These are phyloP conservation scores for Suhomyces kunorum DNA, from an alignment of 1,139 yeast genomes.

Conservation along the genomic window DNA sequence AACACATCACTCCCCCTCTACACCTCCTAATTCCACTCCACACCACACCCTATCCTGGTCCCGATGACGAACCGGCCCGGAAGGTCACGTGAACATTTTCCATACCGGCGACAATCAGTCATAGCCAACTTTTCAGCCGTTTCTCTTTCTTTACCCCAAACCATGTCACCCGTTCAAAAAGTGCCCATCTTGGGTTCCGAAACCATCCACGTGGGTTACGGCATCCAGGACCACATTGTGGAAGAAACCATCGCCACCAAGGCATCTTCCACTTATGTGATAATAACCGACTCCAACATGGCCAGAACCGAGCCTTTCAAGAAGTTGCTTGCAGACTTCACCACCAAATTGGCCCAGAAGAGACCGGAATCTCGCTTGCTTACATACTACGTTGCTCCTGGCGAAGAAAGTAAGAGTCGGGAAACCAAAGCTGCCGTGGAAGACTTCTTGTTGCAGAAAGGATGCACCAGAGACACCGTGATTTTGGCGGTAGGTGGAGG, in stretches of 20 bases:
- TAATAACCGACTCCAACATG: slow-evolving; percentile 85
- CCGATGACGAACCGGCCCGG: slow-evolving; percentile 1
- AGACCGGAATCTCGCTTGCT: slow-evolving; percentile 63
- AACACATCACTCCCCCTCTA: too few species aligned
- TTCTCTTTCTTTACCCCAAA: slow-evolving; percentile 2
- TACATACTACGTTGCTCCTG: slow-evolving; percentile 80
- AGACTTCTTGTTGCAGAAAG: slow-evolving; percentile 79
- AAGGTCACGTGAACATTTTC: slow-evolving; percentile 4
- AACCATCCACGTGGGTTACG: slow-evolving; percentile 88
- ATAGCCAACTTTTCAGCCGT: slow-evolving; percentile 11
- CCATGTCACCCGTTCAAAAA: slow-evolving; percentile 44
- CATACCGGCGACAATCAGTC: slow-evolving; percentile 7
- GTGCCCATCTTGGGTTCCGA: slow-evolving; percentile 80
- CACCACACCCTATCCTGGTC: neutral
- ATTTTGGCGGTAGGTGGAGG: slow-evolving; percentile 98
- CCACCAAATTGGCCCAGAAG: slow-evolving; percentile 26
- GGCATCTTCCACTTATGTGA: slow-evolving; percentile 87
- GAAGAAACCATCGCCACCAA: slow-evolving; percentile 60
- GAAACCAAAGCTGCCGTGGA: slow-evolving; percentile 91
- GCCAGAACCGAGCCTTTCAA: slow-evolving; percentile 64
- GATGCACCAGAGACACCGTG: slow-evolving; percentile 96
- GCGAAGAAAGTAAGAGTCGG: slow-evolving; percentile 88
- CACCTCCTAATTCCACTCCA: neutral
- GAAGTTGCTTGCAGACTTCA: slow-evolving; percentile 38
- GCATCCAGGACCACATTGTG: slow-evolving; percentile 75